These are phyloP conservation scores for Yamadazyma diddensiae DNA, from an alignment of 1,139 yeast genomes.

Conservation along the genomic window DNA sequence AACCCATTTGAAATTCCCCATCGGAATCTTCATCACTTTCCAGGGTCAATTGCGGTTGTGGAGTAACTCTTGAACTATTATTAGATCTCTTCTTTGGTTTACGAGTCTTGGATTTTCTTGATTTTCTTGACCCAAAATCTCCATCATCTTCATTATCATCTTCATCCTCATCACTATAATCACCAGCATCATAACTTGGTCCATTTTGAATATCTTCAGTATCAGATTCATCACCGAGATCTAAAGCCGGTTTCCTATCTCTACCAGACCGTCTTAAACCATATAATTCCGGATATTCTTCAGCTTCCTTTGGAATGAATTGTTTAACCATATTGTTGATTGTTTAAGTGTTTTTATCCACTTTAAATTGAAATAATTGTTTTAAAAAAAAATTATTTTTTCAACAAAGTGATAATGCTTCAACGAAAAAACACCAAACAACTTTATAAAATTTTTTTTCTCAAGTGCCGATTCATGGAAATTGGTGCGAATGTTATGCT, in stretches of 20 bases:
- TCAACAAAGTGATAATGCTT: not conserved
- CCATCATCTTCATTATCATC: conserved; percentile 27
- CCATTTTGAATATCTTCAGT: conserved; percentile 18
- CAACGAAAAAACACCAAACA: conserved; percentile 1
- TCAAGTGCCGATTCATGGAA: conserved; percentile 2
- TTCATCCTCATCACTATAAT: conserved; percentile 23
- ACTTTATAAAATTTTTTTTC: conserved; percentile 1
- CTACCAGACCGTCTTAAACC: conserved; percentile 89
- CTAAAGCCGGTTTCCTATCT: conserved; percentile 46
- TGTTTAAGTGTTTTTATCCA: not conserved
- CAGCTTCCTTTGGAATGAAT: conserved; percentile 37
- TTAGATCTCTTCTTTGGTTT: conserved; percentile 1
- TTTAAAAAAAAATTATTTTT: too few relatives aligned
- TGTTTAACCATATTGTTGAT: conserved; percentile 10
- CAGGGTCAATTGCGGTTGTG: conserved; percentile 2
- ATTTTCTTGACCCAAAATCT: conserved; percentile 11
- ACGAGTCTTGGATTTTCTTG: conserved; percentile 14
- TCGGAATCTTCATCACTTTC: conserved; percentile 23
- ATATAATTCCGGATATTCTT: conserved; percentile 79
- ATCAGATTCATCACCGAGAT: conserved; percentile 19
- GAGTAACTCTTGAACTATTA: not conserved
- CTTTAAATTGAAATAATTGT: not conserved
- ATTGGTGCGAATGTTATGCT: conserved; percentile 1
- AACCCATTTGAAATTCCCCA: conserved; percentile 16
- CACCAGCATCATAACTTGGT: conserved; percentile 13